Base-by-base conservation (phyloP, 2,329 filamentous ascomycete genomes). In the Rutstroemia sp. region DNA sequence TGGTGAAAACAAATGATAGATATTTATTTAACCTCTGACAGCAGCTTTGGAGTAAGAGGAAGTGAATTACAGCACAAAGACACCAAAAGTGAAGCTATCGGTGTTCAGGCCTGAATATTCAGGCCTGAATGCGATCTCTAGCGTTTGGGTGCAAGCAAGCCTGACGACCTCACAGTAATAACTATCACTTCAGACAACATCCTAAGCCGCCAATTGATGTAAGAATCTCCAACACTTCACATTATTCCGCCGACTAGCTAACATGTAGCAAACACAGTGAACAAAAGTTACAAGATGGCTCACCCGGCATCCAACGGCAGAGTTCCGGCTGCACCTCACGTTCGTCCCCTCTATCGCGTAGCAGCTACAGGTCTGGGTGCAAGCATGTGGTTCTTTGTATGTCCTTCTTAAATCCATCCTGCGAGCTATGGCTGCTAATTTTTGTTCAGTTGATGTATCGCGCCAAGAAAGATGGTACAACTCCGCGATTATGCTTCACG, bases 381-480 rank as follows among this genome's bases (percentile, higher is more conserved):
- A 55, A 89, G 88, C 76, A 99, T 97, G 94, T 99, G 94, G 94
- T 97, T 99, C 76, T 99, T 94, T 73, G 92, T 97, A 82, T 70
- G 87, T 78, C 56, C 58, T 48, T 57, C 25, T 16, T 5, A 10
- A 2, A 47, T 6, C 25, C 7, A n/a, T 27, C 48, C 25, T 12
- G 2, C 12, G 12, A 14, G 5, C 14, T 14, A n/a, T 1, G 21
- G n/a, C 16, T 48, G 52, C 60, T 68, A 44, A 66, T 17, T 3
- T 19, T 16, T 30, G n/a, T 59, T 39, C 68, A 96, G 92, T 76
- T 96, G 70, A 91, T 96, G 85, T 97, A 96, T 78, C 84, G 94
- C 68, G 90, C 91, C 68, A 95, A 92, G 83, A 88, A 96, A 78
- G 94, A 99, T 69, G 92, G 92, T 84, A 76, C 40, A 16, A 25